A percentile compares a stretch with the other conserved stretches of the same genome.
Conservation (phyloP, 2,329 filamentous ascomycete species). For the Colletotrichum falcatum region DNA sequence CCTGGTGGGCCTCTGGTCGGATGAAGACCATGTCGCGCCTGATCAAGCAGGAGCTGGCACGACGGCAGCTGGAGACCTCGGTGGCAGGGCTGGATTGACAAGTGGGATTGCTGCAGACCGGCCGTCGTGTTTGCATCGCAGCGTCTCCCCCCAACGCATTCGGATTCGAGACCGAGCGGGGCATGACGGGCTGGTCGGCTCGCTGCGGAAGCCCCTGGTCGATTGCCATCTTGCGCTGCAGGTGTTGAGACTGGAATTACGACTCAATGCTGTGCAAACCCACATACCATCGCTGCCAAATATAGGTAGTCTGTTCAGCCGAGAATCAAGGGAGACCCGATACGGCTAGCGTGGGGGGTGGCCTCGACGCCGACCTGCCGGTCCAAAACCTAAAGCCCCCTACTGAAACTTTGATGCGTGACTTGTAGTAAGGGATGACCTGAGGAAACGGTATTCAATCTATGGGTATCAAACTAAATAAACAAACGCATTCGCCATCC, state of each 20-base stretch:
- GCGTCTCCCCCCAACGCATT: not conserved
- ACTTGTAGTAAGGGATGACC: no score
- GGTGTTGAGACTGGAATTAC: no score
- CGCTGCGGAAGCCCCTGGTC: no score
- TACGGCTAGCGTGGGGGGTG: not conserved
- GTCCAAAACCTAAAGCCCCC: not conserved
- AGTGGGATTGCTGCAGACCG: no score
- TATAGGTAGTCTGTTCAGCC: no score
- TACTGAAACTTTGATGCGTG: constrained; percentile 15
- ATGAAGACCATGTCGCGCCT: constrained; percentile 41
- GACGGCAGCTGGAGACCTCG: not conserved
- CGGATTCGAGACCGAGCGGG: not conserved
- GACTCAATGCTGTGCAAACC: no score
- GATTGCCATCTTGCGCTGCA: no score
- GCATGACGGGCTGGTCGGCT: no score
- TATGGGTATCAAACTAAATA: constrained; percentile 24
- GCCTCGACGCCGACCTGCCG: not conserved
- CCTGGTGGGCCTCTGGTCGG: constrained; percentile 47
- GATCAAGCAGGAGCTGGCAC: constrained; percentile 7
- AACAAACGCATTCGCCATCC: not conserved
- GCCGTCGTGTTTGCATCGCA: not conserved
- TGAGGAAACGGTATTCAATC: not conserved
- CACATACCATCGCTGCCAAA: constrained; percentile 1
- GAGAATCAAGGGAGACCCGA: constrained; percentile 8
- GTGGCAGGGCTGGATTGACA: not conserved